Conservation (phyloP, 768 basidiomycete genomes). For the Suillus paluster region DNA sequence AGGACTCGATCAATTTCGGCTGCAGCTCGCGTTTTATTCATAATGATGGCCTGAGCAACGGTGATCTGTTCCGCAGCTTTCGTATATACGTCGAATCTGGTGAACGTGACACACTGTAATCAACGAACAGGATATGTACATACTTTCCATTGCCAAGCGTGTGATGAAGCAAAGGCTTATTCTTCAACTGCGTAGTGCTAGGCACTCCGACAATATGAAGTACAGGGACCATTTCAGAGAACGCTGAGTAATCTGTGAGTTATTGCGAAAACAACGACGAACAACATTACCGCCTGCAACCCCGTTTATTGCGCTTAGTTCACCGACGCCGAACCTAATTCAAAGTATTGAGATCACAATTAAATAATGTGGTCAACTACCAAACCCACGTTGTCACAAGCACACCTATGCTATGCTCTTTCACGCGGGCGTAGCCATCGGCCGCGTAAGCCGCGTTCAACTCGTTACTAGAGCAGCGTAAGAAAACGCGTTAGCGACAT, state of each 20-base stretch:
- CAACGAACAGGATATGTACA: not conserved
- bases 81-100: conserved; percentile 78
- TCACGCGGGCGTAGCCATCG: conserved; percentile 91
- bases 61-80: conserved; percentile 80
- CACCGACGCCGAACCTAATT: conserved; percentile 88
- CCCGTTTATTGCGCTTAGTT: conserved; percentile 85
- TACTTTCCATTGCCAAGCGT: conserved; percentile 85
- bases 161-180: conserved; percentile 80
- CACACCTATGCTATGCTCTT: conserved; percentile 71
- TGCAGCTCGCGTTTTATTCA: conserved; percentile 55
- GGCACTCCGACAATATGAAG: conserved; percentile 89
- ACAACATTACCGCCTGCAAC: conserved; percentile 64
- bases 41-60: conserved; percentile 64
- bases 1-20: conserved; percentile 81
- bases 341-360: not conserved
- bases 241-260: conserved; percentile 46
- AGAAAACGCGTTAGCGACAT: not conserved
- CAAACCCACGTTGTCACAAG: conserved; percentile 72
- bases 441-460: conserved; percentile 90
- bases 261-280: not conserved
- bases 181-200: conserved; percentile 71
- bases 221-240: conserved; percentile 89
- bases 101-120: conserved; percentile 2
- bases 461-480: conserved; percentile 60
- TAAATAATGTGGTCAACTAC: not conserved